Conservation (phyloP, 345 rosid species). For the Gossypium longicalyx region DNA sequence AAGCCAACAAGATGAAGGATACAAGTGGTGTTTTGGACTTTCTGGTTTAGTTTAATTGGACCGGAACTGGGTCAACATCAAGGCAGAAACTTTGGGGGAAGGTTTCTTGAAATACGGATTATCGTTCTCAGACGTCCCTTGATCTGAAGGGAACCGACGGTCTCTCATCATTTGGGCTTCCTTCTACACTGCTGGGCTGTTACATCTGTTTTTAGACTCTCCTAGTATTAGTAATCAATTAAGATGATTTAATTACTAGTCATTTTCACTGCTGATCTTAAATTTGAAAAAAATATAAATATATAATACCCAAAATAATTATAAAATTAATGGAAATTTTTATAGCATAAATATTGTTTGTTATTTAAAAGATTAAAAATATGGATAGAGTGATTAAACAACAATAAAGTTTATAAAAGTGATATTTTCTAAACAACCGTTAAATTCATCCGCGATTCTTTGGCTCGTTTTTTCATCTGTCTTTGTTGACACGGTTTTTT, state of each 20-base stretch:
- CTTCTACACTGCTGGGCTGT: not conserved
- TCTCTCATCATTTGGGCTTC: not conserved
- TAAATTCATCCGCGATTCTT: too few species aligned
- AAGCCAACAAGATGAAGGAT: not conserved
- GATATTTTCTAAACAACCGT: too few species aligned
- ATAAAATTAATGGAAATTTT: too few species aligned
- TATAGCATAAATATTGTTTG: too few species aligned
- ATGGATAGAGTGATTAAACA: too few species aligned
- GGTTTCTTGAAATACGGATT: not conserved
- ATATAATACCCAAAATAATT: not conserved
- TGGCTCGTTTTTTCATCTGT: too few species aligned
- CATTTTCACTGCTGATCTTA: too few species aligned
- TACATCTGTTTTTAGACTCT: not conserved
- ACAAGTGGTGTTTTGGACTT: not conserved
- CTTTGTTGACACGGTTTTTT: too few species aligned
- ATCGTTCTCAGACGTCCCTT: not conserved
- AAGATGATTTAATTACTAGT: too few species aligned
- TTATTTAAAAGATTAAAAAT: too few species aligned
- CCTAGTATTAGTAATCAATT: too few species aligned
- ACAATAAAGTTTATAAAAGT: too few species aligned
- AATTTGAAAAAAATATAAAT: not conserved
- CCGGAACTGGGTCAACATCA: conserved; percentile 6
- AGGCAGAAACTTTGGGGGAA: not conserved
- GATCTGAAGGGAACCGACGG: not conserved
- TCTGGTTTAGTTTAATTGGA: not conserved